These are phyloP conservation scores for Silene uniflora DNA, from an alignment of 148 eudicot species.

Conservation along the genomic window DNA sequence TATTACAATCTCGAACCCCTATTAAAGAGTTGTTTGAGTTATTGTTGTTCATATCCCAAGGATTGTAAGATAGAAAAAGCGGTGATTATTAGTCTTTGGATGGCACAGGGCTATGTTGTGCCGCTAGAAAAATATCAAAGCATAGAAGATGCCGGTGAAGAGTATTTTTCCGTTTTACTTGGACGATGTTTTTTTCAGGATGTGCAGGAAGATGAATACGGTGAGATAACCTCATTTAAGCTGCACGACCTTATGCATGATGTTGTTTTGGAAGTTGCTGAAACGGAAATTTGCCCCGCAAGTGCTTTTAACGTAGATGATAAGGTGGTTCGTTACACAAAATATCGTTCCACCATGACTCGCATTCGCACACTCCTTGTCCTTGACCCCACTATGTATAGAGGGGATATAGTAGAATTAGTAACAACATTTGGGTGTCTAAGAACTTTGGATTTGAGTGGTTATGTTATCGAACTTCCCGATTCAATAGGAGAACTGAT, in stretches of 20 bases:
- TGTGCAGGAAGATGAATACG: not conserved
- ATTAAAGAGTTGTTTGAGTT: constrained; percentile 12
- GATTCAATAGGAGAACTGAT: not conserved
- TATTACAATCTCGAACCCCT: not conserved
- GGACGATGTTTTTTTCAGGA: constrained; percentile 17
- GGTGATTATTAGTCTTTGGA: constrained; percentile 13
- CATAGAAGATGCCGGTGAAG: constrained; percentile 9
- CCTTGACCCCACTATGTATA: not conserved
- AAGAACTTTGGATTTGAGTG: constrained; percentile 4
- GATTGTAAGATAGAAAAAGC: not conserved
- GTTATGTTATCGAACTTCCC: not conserved
- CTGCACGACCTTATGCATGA: constrained; percentile 16
- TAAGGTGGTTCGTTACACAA: not conserved
- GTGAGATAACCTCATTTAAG: not conserved
- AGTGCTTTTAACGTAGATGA: not conserved
- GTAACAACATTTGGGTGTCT: not conserved
- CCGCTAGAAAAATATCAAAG: constrained; percentile 1
- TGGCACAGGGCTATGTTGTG: constrained; percentile 14
- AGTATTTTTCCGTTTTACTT: not conserved
- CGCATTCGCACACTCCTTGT: constrained; percentile 7
- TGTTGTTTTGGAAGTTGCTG: not conserved
- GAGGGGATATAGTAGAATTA: not conserved
- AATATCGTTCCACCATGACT: not conserved
- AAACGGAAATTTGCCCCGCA: not conserved
- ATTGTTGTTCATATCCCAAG: constrained; percentile 12